Percentiles rank a stretch among this genome's conserved stretches.
Conservation (phyloP, 2,329 filamentous ascomycete genomes). For the Teratosphaeria gauchensis region DNA sequence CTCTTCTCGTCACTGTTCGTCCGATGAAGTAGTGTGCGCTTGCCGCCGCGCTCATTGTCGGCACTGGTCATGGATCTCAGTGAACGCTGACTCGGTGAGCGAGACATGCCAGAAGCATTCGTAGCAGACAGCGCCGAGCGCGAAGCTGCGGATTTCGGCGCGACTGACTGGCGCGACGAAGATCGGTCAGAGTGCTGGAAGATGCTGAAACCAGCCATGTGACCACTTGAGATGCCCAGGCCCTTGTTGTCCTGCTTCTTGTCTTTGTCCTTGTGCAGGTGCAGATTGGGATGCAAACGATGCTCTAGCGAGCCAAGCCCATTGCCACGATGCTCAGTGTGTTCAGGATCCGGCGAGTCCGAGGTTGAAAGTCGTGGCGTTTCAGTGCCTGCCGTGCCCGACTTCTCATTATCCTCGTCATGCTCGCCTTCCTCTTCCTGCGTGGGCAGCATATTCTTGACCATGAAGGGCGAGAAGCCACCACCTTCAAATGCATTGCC, state of each 20-base stretch:
- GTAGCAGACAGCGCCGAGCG: constrained; percentile 16
- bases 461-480: constrained; percentile 53
- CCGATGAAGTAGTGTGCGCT: constrained; percentile 23
- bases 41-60: constrained; percentile 20
- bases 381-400: constrained; percentile 3
- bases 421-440: constrained; percentile 40
- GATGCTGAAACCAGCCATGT: constrained; percentile 30
- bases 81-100: constrained; percentile 24
- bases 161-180: constrained; percentile 3
- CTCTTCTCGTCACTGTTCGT: constrained; percentile 12
- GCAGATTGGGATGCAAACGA: constrained; percentile 73
- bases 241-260: constrained; percentile 21
- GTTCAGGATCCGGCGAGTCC: constrained; percentile 14
- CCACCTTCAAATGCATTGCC: constrained; percentile 38
- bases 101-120: constrained; percentile 16
- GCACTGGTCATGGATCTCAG: constrained; percentile 17
- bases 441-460: constrained; percentile 41
- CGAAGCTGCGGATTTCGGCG: constrained; percentile 11
- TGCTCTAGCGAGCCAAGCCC: constrained; percentile 68
- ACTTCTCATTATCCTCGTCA: constrained; percentile 31
- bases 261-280: constrained; percentile 31
- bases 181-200: constrained; percentile 33
- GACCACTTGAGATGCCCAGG: constrained; percentile 20
- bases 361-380: neutral
- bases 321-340: constrained; percentile 50